Percentiles rank a stretch among this genome's conserved stretches.
Conservation (phyloP, 345 rosid species). For the Reutealis trisperma region DNA sequence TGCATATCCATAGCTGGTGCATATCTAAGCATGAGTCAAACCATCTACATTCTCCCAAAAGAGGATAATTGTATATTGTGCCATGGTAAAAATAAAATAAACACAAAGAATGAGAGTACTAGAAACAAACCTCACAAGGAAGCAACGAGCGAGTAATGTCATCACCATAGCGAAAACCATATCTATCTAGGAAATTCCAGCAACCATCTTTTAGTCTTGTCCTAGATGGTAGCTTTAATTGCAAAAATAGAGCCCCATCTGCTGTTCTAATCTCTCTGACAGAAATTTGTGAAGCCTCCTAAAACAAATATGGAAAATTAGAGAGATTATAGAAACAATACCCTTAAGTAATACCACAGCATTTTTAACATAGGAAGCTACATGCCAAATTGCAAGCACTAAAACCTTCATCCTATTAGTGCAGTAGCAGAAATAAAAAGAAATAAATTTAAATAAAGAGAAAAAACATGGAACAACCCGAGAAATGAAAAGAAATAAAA, state of each 20-base stretch:
- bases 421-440: no score
- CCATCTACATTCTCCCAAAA: neutral
- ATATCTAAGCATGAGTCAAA: neutral
- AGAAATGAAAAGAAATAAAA: neutral
- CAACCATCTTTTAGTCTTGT: constrained; percentile 36
- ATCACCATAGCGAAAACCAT: constrained; percentile 82
- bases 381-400: neutral
- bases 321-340: neutral
- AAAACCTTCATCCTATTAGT: neutral
- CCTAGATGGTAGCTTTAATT: constrained; percentile 69
- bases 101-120: constrained; percentile 15
- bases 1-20: neutral
- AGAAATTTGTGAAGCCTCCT: constrained; percentile 75
- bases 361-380: no score
- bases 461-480: neutral
- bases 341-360: neutral
- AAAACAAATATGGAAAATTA: constrained; percentile 1
- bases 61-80: constrained; percentile 7
- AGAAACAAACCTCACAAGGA: constrained; percentile 80
- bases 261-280: constrained; percentile 50
- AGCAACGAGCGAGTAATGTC: constrained; percentile 57
- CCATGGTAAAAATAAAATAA: constrained; percentile 7
- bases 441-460: neutral
- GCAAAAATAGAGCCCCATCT: constrained; percentile 66
- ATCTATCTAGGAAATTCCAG: constrained; percentile 89